A percentile compares a stretch with the other conserved stretches of the same genome.
Evolutionary conservation across 345 rosid genomes (phyloP).

Genomic region (Citrus unshiu): DNA sequence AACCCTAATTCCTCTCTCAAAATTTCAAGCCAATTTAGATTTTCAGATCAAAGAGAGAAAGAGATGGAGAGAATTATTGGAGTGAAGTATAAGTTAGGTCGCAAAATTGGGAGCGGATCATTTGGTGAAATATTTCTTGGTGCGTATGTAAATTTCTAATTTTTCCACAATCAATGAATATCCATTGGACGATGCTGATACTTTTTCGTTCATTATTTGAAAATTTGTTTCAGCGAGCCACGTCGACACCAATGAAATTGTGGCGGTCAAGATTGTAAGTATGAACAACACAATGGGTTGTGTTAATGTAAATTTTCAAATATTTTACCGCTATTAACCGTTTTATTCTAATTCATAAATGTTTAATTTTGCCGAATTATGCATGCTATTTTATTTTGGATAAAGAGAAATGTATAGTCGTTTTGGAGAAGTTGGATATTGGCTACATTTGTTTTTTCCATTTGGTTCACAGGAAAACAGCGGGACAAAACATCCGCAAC

Average conservation of each 20-base stretch:
- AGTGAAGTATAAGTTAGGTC: conserved; percentile 54
- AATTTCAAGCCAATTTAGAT: background rate
- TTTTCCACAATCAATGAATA: background rate
- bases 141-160: conserved; percentile 5
- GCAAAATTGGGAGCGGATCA: conserved; percentile 75
- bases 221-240: conserved; percentile 48
- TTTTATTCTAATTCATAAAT: background rate
- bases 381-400: background rate
- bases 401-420: background rate
- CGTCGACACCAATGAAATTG: conserved; percentile 53
- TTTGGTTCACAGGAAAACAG: conserved; percentile 46
- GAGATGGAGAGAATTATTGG: conserved; percentile 55
- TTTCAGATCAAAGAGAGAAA: background rate
- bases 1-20: conserved; percentile 11
- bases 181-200: background rate
- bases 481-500: conserved; percentile 55
- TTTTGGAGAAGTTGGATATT: background rate
- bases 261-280: conserved; percentile 74
- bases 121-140: conserved; percentile 75
- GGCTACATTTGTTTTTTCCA: background rate
- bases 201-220: background rate
- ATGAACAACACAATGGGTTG: background rate
- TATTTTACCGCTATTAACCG: background rate
- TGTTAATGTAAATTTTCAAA: background rate
- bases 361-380: background rate